Conservation (phyloP, 805 yeast species). For the Ogataea nitratoaversa region DNA sequence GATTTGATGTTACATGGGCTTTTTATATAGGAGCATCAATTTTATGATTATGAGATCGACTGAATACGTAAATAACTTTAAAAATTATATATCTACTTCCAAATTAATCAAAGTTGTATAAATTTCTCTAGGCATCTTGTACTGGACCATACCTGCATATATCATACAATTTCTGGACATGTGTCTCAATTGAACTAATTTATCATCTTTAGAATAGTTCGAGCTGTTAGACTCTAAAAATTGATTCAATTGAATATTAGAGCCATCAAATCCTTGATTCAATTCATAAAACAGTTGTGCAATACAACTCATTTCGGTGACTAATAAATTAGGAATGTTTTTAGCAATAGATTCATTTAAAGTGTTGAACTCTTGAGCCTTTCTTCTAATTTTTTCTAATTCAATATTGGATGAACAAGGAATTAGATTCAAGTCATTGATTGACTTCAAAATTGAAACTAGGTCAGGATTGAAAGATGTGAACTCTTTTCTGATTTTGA, state of each 20-base stretch:
- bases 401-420: constrained; percentile 52
- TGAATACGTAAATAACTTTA: too few species aligned
- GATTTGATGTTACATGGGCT: too few species aligned
- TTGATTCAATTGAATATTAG: constrained; percentile 5
- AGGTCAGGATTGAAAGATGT: constrained; percentile 58
- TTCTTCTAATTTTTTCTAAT: constrained; percentile 57
- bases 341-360: constrained; percentile 70
- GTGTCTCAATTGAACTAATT: constrained; percentile 49
- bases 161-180: constrained; percentile 87
- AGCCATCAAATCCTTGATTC: constrained; percentile 32
- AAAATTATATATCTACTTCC: constrained; percentile 37
- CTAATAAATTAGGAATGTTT: constrained; percentile 73
- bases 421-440: constrained; percentile 59
- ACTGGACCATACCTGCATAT: constrained; percentile 92
- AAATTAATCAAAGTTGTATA: constrained; percentile 65
- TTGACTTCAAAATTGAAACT: constrained; percentile 35
- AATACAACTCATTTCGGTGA: constrained; percentile 77
- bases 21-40: too few species aligned
- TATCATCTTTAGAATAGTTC: constrained; percentile 47
- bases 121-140: constrained; percentile 84
- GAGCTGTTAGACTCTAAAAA: constrained; percentile 22
- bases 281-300: constrained; percentile 50
- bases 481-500: constrained; percentile 54
- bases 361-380: constrained; percentile 57
- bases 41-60: too few species aligned